Base-by-base conservation (phyloP, 1,139 yeast genomes). In the Blastobotrys petasosporus region DNA sequence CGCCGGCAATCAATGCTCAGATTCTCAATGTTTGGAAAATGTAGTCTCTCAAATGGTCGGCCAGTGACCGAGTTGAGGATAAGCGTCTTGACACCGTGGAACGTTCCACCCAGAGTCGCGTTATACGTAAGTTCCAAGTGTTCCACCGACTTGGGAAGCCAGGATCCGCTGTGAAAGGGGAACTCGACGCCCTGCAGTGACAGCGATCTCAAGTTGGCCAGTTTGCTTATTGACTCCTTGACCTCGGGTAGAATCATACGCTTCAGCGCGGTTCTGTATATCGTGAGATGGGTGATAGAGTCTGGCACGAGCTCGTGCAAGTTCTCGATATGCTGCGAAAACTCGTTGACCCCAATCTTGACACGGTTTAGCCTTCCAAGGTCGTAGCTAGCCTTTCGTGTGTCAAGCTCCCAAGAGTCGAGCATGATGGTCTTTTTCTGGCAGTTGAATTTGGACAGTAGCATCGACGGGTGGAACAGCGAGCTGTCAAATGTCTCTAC, bases 151-250 rank as follows among this genome's bases (percentile, higher is more conserved):
- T 17, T n/a, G 11, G 44, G 44, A 31, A 41, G 40, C 44, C 44
- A 41, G 17, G 30, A 10, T 10, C 35, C 33, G 16, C 29, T 41
- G 28, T 36, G 35, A 20, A 41, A 35, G 11, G 39, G 40, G 16
- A 41, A 41, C 29, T 37, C 44, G 12, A 41, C 35, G 11, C 44
- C 44, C 17, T 37, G 44, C 25, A 42, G 37, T 10, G 45, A 31
- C 28, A 42, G 25, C n/a, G 23, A 30, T 12, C 31, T 16, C 16
- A 44, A 35, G 10, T 44, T 30, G 12, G 37, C 12, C 16, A 32
- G 33, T 20, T 17, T 33, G 38, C 42, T 13, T 15, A 37, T 28
- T 3, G 37, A 37, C 10, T 12, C 31, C 30, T 35, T 35, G 20
- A 41, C 25, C 13, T 35, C 39, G 7, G 39, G 40, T n/a, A 32